Evolutionary conservation across 805 yeast genomes (phyloP).

Genomic region (Cyberlindnera euphorbiae): DNA sequence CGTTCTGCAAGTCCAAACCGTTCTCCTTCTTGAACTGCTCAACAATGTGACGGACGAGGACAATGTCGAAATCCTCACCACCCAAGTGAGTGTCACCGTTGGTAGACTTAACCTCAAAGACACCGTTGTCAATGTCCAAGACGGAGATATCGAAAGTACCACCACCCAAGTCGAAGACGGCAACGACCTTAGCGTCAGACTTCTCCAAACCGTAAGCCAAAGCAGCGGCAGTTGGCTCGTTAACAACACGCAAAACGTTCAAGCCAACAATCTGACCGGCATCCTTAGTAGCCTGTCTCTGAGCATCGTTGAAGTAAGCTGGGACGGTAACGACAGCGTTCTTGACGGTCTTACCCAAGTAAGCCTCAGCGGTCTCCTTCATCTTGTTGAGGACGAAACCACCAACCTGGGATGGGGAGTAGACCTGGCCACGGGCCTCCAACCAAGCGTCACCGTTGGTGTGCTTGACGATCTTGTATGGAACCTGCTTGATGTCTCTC

Average conservation of each 20-base stretch:
- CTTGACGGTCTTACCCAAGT: slow-evolving; percentile 45
- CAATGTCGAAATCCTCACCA: slow-evolving; percentile 79
- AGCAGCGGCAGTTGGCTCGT: slow-evolving; percentile 86
- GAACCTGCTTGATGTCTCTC: slow-evolving; percentile 57
- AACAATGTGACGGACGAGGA: slow-evolving; percentile 52
- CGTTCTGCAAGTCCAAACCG: slow-evolving; percentile 26
- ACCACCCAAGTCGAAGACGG: slow-evolving; percentile 73
- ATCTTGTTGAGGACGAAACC: slow-evolving; percentile 60
- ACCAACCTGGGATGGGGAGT: slow-evolving; percentile 71
- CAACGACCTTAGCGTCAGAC: slow-evolving; percentile 34
- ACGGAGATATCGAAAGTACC: slow-evolving; percentile 84
- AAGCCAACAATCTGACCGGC: slow-evolving; percentile 76
- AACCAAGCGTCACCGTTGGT: slow-evolving; percentile 70
- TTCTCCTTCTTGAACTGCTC: slow-evolving; percentile 51
- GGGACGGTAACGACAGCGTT: slow-evolving; percentile 84
- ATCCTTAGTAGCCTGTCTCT: slow-evolving; percentile 75
- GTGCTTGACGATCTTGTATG: slow-evolving; percentile 58
- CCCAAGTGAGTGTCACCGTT: slow-evolving; percentile 83
- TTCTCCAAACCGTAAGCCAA: slow-evolving; percentile 72
- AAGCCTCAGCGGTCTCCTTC: slow-evolving; percentile 59
- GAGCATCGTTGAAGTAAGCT: slow-evolving; percentile 77
- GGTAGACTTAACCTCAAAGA: slow-evolving; percentile 76
- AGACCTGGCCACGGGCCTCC: slow-evolving; percentile 36
- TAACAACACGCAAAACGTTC: slow-evolving; percentile 68
- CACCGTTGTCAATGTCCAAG: slow-evolving; percentile 72